Base-by-base conservation (phyloP, 2,329 filamentous ascomycete species). In the Trichoderma hamatum region DNA sequence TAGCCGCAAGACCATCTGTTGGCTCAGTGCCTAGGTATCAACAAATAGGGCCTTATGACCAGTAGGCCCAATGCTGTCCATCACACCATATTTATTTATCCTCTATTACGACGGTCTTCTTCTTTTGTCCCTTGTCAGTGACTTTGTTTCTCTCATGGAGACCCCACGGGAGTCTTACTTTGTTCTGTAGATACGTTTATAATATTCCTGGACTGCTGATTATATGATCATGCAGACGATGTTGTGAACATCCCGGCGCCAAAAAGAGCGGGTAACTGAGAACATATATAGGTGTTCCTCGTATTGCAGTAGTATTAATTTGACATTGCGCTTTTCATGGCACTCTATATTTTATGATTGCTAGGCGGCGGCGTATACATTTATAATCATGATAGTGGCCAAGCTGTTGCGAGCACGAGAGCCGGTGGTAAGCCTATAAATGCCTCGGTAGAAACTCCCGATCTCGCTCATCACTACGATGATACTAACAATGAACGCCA, bases 1-100 rank as follows among this genome's bases (percentile, higher is more conserved):
- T 77, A 68, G 74, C 75, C 6, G 72, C 75, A 72, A 75, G 77
- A 34, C 72, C 74, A 24, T 77, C 78, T 11, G 77, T 80, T 71
- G 74, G 76, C 3, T 78, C 81, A 72, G 73, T 79, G 71, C 72
- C 80, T 28, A 79, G 78, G 34, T 84, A 82, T 68, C 75, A 80
- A 3, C 77, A 78, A 39, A 78, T 74, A 73, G 39, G 76, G 52
- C 76, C 77, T 16, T 83, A 79, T 67, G 76, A 78, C 52, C 75
- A 75, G 70, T 75, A 70, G 11, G 26, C 54, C 24, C 49, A 14
- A 14, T 2, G 6, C 51, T n/a, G 30, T 3, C n/a, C 6, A 24
- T 14, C 6, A 21, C 39, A n/a, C 51, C 36, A 26, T 5, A 13
- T 28, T 51, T 36, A n/a, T 59, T 30, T 24, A 16, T 19, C 43